Conservation (phyloP, 495 filamentous ascomycete genomes). For the Aspergillus avenaceus region DNA sequence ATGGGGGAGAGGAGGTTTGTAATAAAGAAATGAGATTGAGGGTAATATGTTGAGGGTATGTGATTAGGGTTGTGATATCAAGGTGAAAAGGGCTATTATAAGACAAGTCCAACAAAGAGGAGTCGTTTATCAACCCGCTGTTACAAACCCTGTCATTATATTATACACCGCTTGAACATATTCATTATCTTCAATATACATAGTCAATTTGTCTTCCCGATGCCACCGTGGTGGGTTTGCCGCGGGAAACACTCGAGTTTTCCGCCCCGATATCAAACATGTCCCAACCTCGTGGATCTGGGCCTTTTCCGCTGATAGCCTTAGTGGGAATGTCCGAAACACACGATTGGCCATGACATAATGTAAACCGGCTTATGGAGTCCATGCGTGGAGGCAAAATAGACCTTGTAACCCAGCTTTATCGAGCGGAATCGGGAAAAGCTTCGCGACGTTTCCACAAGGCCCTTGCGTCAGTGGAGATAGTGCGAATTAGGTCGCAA, state of each 20-base stretch:
- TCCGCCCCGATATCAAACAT: slow-evolving; percentile 27
- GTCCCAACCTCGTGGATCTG: slow-evolving; percentile 10
- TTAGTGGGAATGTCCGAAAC: slow-evolving; percentile 21
- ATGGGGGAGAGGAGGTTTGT: background rate
- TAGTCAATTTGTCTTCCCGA: slow-evolving; percentile 16
- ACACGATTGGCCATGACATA: slow-evolving; percentile 22
- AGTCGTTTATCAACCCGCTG: background rate
- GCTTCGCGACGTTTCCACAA: slow-evolving; percentile 3
- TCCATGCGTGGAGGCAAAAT: slow-evolving; percentile 5
- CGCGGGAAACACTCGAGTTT: slow-evolving; percentile 36
- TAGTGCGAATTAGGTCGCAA: background rate
- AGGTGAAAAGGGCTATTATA: too few species aligned
- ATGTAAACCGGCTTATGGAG: slow-evolving; percentile 8
- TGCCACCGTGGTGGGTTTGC: slow-evolving; percentile 22
- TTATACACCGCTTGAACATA: slow-evolving; percentile 8
- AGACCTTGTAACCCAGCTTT: slow-evolving; percentile 16
- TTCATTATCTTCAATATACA: slow-evolving; percentile 33
- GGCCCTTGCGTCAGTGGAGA: slow-evolving; percentile 16
- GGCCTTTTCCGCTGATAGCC: slow-evolving; percentile 35
- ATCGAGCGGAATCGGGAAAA: slow-evolving; percentile 11
- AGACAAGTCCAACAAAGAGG: background rate
- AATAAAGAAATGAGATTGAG: too few species aligned
- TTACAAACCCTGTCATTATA: slow-evolving; percentile 12
- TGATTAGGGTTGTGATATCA: too few species aligned
- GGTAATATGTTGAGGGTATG: background rate